phyloP scores from a whole-genome alignment of 305 asterid genomes.

The Fraxinus latifolia region DNA sequence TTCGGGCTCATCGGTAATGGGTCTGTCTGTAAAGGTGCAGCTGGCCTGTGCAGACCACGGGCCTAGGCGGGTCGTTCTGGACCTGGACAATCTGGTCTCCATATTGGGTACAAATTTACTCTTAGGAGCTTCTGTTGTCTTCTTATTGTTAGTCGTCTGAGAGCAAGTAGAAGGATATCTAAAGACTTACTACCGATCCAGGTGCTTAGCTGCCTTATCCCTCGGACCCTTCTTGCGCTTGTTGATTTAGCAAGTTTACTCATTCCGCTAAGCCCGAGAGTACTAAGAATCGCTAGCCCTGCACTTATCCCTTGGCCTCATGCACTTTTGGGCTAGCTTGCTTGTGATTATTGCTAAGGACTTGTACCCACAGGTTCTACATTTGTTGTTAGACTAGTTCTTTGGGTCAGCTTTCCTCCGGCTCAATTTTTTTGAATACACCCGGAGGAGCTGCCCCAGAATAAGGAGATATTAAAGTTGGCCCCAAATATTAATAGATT shows the following conservation, averaged over 20 bases:
- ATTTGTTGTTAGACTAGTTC: not conserved
- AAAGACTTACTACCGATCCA: not conserved
- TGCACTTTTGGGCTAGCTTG: not conserved
- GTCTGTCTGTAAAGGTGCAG: not conserved
- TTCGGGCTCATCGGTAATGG: not conserved
- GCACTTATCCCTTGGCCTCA: not conserved
- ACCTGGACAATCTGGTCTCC: not conserved
- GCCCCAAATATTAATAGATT: not conserved
- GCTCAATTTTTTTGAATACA: not conserved
- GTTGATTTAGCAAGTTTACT: not conserved
- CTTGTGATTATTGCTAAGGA: not conserved
- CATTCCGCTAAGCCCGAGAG: not conserved
- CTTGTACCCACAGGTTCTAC: not conserved
- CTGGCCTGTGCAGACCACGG: not conserved
- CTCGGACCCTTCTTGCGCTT: not conserved
- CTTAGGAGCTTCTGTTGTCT: not conserved
- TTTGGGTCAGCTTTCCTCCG: not conserved
- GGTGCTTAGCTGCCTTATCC: not conserved
- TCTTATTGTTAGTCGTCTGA: not conserved
- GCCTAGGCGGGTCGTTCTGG: not conserved
- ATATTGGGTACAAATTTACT: not conserved
- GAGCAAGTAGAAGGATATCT: not conserved
- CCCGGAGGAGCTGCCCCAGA: not conserved
- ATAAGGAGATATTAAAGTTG: not conserved
- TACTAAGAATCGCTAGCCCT: not conserved